These are phyloP conservation scores for Pleomassaria siparia DNA, from an alignment of 2,329 filamentous ascomycete species.

Conservation along the genomic window DNA sequence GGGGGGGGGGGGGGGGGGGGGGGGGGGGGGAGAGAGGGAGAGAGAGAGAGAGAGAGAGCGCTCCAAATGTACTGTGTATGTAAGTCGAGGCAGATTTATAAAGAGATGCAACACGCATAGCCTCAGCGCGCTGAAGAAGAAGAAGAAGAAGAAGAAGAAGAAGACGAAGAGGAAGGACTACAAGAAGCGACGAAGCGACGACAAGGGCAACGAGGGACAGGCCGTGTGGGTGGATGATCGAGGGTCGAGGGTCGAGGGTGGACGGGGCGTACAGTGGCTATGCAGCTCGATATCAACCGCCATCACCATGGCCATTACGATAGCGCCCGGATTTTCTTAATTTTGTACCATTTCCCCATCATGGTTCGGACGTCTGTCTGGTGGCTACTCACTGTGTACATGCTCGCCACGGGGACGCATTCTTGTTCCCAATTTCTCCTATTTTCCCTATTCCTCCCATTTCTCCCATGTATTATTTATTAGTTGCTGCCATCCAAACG, in stretches of 20 bases:
- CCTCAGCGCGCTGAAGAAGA: constrained; percentile 28
- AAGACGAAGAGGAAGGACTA: too few relatives aligned
- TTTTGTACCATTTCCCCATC: constrained; percentile 7
- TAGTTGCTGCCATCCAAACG: not conserved
- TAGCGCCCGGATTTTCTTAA: constrained; percentile 10
- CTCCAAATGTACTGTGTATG: too few relatives aligned
- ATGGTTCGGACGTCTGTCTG: not conserved
- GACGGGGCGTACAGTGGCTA: constrained; percentile 18
- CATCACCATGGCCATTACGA: too few relatives aligned
- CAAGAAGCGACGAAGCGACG: too few relatives aligned
- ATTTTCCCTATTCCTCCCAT: too few relatives aligned
- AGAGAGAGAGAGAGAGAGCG: constrained; percentile 35
- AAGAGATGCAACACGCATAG: constrained; percentile 38
- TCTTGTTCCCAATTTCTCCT: not conserved
- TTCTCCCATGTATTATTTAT: too few relatives aligned
- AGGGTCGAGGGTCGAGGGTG: too few relatives aligned
- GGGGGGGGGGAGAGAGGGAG: constrained; percentile 7
- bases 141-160: too few relatives aligned
- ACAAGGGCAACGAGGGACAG: constrained; percentile 16
- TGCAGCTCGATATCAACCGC: constrained; percentile 16
- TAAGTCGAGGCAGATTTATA: constrained; percentile 42
- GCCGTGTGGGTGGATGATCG: too few relatives aligned
- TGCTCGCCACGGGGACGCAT: constrained; percentile 8
- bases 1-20: too few relatives aligned
- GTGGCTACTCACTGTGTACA: too few relatives aligned